Conservation (phyloP, 768 basidiomycete genomes). For the Russula foetens region DNA sequence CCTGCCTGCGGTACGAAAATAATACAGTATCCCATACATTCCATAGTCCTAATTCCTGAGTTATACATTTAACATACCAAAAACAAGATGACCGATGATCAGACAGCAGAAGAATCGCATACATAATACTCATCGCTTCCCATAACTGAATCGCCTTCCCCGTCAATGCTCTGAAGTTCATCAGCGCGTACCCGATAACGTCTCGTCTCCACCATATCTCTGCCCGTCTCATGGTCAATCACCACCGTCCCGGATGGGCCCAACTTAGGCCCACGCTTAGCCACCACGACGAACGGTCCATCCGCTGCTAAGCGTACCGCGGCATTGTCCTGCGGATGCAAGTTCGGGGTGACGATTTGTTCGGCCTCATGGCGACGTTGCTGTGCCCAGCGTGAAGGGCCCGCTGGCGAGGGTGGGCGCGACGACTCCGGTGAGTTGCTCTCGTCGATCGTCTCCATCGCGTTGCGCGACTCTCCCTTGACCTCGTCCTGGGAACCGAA, state of each 20-base stretch:
- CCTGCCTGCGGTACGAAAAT: no score
- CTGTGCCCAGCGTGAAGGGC: not conserved
- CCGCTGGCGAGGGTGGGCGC: not conserved
- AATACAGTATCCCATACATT: no score
- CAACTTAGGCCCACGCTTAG: not conserved
- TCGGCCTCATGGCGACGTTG: not conserved
- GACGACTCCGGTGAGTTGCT: not conserved
- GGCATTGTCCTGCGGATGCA: not conserved
- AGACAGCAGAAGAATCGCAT: not conserved
- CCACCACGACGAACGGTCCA: not conserved
- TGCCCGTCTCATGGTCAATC: not conserved
- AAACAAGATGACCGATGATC: not conserved
- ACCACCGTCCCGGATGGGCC: slow-evolving; percentile 9
- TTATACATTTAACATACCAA: not conserved
- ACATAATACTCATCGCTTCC: not conserved
- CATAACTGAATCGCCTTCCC: not conserved
- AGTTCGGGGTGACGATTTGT: not conserved
- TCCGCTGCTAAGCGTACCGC: not conserved
- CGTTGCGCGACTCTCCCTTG: not conserved
- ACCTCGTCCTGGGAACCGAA: not conserved
- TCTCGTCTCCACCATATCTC: not conserved
- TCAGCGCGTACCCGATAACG: not conserved
- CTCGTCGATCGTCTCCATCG: not conserved
- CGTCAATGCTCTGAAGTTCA: not conserved
- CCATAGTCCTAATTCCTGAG: not conserved